phyloP scores from a whole-genome alignment of 2,329 filamentous ascomycete species.

The Ilyonectria destructans region DNA sequence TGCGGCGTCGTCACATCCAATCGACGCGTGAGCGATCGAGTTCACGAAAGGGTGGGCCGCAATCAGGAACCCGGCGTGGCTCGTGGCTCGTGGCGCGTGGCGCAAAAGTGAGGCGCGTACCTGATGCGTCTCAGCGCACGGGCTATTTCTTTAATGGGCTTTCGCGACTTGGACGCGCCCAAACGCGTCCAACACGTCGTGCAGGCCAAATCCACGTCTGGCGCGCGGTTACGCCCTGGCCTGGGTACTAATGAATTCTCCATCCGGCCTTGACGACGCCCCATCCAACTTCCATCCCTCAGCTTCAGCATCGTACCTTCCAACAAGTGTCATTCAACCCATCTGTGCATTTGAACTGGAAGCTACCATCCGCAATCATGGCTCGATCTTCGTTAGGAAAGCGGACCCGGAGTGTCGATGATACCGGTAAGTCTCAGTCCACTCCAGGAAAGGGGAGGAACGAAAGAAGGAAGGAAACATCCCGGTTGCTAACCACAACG shows the following conservation, averaged over 20 bases:
- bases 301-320: constrained; percentile 29
- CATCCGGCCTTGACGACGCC: constrained; percentile 30
- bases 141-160: constrained; percentile 51
- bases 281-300: constrained; percentile 39
- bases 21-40: constrained; percentile 30
- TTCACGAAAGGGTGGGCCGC: constrained; percentile 11
- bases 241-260: constrained; percentile 40
- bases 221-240: constrained; percentile 44
- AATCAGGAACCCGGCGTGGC: constrained; percentile 4
- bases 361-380: constrained; percentile 46
- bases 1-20: constrained; percentile 32
- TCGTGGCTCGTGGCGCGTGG: constrained; percentile 3
- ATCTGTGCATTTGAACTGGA: constrained; percentile 35
- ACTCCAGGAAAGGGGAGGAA: constrained; percentile 10
- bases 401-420: constrained; percentile 52
- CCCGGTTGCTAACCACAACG: constrained; percentile 37
- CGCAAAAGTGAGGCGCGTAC: constrained; percentile 29
- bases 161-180: constrained; percentile 50
- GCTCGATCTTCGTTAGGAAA: constrained; percentile 54
- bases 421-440: constrained; percentile 49
- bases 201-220: constrained; percentile 31
- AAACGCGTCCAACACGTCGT: constrained; percentile 51
- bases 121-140: constrained; percentile 43
- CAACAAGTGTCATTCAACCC: constrained; percentile 40
- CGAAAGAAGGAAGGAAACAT: constrained; percentile 22